Evolutionary conservation across 192 early-diverging fungal species (phyloP), one percentile per base, ranked within the genome.

Genomic region (Mortierella antarctica): DNA sequence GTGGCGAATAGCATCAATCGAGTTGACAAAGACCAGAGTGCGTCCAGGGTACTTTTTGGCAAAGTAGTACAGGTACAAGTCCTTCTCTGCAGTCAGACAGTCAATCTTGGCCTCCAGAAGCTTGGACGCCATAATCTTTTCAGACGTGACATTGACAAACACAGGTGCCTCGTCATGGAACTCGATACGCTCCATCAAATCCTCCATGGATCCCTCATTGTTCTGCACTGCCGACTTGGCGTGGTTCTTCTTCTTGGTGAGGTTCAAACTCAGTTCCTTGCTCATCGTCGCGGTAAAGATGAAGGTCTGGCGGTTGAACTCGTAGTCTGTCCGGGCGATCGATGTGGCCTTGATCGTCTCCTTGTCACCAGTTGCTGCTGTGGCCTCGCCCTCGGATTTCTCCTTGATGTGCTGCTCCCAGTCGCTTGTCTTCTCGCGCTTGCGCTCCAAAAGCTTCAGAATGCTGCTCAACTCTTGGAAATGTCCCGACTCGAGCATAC

Each of bases 1-100:
- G 48, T 97, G 91, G 31, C 96, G 92, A 65, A 98, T 94, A 18
- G 92, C 86, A 75, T 97, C 95, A 60, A 99, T 99, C 74, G 91
- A 93, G 89, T 98, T 98, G 62, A 96, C 95, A 89, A 99, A 99
- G 50, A 98, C 90, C 18, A 99, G 84, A 6, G 95, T 97, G 51
- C 95, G 93, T 1, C 93, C 96, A 17, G 95, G 93, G 57, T 97
- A 97, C 42, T 93, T 87, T 10, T 87, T 88, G 21, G 96, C 74
- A 80, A 98, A 91, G 79, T 98, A 98, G 73, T 98, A 99, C 51
- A 96, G 82, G 64, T 92, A 91, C 10, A 89, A 56, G 80, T 95
- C 94, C 86, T 97, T 97, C 39, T 98, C 95, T 50, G 78, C 88
- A 15, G 90, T 82, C 57, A 95, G 62, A 71, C 96, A 97, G 62